These are phyloP conservation scores for Psilocybe tampanensis DNA, from an alignment of 768 basidiomycete species.

Conservation along the genomic window DNA sequence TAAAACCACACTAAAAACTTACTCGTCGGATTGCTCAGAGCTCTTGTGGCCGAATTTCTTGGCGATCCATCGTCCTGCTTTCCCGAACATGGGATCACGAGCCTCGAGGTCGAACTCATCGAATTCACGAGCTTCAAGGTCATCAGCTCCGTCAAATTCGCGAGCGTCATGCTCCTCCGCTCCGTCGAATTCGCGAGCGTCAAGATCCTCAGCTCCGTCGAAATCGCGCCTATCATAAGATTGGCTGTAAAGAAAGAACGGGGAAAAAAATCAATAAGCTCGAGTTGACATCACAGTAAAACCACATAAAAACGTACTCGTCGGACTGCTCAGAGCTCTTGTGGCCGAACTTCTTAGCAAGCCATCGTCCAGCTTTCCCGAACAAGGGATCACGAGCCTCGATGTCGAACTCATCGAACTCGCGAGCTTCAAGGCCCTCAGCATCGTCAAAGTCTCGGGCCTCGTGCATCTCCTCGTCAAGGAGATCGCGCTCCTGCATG, in stretches of 20 bases:
- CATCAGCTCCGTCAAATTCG: background rate
- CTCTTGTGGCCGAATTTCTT: background rate
- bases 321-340: no score
- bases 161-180: slow-evolving; percentile 12
- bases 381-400: background rate
- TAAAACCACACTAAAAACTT: no score
- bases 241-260: background rate
- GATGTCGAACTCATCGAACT: slow-evolving; percentile 11
- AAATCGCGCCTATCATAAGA: no score
- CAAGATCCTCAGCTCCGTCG: no score
- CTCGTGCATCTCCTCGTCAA: no score
- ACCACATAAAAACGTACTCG: no score
- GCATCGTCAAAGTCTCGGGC: no score
- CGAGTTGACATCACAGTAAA: background rate
- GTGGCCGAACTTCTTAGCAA: background rate
- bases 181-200: slow-evolving; percentile 1
- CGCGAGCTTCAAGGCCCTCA: slow-evolving; percentile 14
- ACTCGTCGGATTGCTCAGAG: no score
- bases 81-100: background rate
- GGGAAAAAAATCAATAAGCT: background rate
- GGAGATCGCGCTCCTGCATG: slow-evolving; percentile 1
- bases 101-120: slow-evolving; percentile 2
- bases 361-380: background rate
- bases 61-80: background rate
- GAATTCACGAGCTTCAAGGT: background rate